These are phyloP conservation scores for Dipteronia sinensis DNA, from an alignment of 345 rosid species.

Conservation along the genomic window DNA sequence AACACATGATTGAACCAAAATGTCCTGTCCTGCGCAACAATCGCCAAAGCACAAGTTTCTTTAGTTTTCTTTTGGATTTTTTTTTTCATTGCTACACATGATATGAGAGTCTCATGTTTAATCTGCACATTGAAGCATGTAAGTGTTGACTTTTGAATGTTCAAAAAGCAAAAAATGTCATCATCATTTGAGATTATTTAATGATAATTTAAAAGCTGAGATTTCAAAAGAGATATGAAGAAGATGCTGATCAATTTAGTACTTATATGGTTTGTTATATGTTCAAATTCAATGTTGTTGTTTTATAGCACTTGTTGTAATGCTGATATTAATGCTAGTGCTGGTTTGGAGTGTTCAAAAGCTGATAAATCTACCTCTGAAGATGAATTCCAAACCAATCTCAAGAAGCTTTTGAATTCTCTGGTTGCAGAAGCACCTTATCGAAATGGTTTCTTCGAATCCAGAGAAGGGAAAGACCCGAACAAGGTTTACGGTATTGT, in stretches of 20 bases:
- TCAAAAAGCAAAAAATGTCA: background rate
- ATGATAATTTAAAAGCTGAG: background rate
- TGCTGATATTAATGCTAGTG: constrained; percentile 34
- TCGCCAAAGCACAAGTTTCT: background rate
- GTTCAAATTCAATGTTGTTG: constrained; percentile 21
- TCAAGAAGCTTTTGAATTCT: constrained; percentile 26
- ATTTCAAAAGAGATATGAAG: constrained; percentile 7
- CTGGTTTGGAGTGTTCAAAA: constrained; percentile 29
- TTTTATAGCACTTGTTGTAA: constrained; percentile 10
- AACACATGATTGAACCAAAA: too few relatives aligned
- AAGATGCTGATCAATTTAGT: constrained; percentile 11
- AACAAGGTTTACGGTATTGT: constrained; percentile 37
- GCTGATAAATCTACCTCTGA: constrained; percentile 27
- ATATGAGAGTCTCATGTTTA: constrained; percentile 3
- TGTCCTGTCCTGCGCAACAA: too few relatives aligned
- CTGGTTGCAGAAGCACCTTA: constrained; percentile 30
- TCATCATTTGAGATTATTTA: background rate
- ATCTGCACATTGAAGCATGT: background rate
- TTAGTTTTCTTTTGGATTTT: background rate
- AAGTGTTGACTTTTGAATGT: constrained; percentile 1
- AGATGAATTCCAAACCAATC: constrained; percentile 28
- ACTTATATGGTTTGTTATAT: constrained; percentile 1
- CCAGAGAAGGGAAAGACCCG: constrained; percentile 24
- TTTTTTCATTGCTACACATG: background rate
- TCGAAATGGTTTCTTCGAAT: constrained; percentile 32